phyloP scores from a whole-genome alignment of 148 eudicot species.

The Diospyros kaki region DNA sequence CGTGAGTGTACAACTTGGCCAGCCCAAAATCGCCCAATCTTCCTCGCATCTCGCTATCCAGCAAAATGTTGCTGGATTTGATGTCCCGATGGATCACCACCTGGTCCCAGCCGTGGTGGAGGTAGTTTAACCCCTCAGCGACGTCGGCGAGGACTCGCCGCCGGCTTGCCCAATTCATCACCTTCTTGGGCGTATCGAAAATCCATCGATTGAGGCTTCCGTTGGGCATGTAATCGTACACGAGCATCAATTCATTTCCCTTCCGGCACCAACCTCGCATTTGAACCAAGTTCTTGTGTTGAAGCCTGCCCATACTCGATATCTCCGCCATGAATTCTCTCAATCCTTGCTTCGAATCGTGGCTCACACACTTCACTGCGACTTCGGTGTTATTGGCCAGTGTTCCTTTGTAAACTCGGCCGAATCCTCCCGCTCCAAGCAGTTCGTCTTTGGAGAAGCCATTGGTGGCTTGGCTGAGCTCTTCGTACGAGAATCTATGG shows the following conservation, averaged over 20 bases:
- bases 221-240: constrained; percentile 55
- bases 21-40: constrained; percentile 57
- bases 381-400: constrained; percentile 27
- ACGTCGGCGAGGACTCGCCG: constrained; percentile 39
- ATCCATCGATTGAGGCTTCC: constrained; percentile 49
- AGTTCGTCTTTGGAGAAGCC: constrained; percentile 31
- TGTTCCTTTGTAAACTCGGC: constrained; percentile 37
- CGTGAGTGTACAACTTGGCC: constrained; percentile 48
- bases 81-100: constrained; percentile 54
- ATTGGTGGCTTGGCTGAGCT: constrained; percentile 35
- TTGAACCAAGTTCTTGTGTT: constrained; percentile 52
- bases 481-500: constrained; percentile 45
- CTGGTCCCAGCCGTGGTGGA: constrained; percentile 56
- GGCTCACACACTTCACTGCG: constrained; percentile 52
- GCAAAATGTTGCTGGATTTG: constrained; percentile 51
- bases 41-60: constrained; percentile 44
- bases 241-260: constrained; percentile 43
- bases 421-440: constrained; percentile 52
- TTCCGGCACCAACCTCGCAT: constrained; percentile 62
- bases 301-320: constrained; percentile 48
- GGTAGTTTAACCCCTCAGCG: constrained; percentile 51
- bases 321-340: constrained; percentile 64
- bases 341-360: constrained; percentile 52
- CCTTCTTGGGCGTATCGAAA: constrained; percentile 35
- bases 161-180: constrained; percentile 37